Percentiles rank a stretch among this genome's conserved stretches.
Evolutionary conservation across 1,139 yeast genomes (phyloP).

Genomic region (Chernovozyma sophiae-reginae): DNA sequence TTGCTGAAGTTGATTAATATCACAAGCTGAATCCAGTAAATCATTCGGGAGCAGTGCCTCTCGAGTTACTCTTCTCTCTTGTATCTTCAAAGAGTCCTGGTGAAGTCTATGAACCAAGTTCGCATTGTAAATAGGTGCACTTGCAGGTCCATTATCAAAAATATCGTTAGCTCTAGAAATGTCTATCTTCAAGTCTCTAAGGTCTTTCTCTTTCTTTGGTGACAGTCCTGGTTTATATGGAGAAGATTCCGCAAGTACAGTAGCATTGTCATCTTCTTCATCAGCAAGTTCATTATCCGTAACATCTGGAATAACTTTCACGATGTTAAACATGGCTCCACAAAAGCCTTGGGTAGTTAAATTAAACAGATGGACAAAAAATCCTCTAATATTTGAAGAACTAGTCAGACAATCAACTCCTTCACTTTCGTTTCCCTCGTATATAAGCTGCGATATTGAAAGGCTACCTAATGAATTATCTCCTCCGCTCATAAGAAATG

Average conservation of each 20-base stretch:
- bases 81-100: constrained; percentile 14
- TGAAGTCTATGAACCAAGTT: constrained; percentile 13
- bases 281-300: constrained; percentile 2
- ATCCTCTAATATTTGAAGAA: constrained; percentile 12
- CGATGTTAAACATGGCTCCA: constrained; percentile 3
- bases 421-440: constrained; percentile 14
- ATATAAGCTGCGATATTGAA: constrained; percentile 29
- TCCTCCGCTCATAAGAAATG: constrained; percentile 35
- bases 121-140: constrained; percentile 36
- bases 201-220: not conserved
- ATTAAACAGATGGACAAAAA: constrained; percentile 22
- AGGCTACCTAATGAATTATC: constrained; percentile 19
- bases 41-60: not conserved
- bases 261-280: constrained; percentile 35
- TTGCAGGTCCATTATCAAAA: constrained; percentile 26
- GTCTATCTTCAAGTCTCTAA: constrained; percentile 18
- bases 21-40: too few relatives aligned
- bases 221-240: constrained; percentile 23
- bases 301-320: not conserved
- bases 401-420: not conserved
- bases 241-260: constrained; percentile 39
- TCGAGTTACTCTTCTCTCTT: too few relatives aligned
- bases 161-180: constrained; percentile 12
- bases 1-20: not conserved
- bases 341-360: constrained; percentile 2